Evolutionary conservation across 2,329 filamentous ascomycete species (phyloP), one percentile per base, ranked within the genome.

Genomic region (Chalara sp.): DNA sequence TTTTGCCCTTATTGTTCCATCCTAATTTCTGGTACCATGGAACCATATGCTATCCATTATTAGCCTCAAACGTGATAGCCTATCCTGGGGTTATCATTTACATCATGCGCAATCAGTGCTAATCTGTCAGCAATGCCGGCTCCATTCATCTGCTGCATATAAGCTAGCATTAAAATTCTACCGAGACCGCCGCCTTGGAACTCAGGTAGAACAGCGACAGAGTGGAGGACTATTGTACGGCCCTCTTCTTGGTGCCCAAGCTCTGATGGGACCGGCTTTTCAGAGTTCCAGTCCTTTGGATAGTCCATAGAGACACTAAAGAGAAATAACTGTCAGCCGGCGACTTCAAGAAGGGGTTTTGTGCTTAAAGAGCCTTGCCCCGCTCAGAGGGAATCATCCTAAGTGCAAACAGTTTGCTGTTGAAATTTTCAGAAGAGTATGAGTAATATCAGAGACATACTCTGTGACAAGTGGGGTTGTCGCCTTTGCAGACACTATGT

Each of bases 211-310:
- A 96, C 84, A 13, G 87, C 88, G 5, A 96, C 75, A 0, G 87
- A 92, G 68, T 96, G 91, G 46, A 96, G 71, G 50, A 83, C 88
- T 50, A 96, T 76, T 0, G 88, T 95, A 42, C 81, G 71, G 39
- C 89, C 89, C 12, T 74, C 72, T 52, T 89, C 81, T 59, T 86
- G 80, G 67, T 95, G 88, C 32, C 89, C 89, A 7, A 81, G 63
- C 1, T 67, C 64, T 35, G 76, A 72, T 44, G 69, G 65, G 48
- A 72, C 68, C 48, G 64, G 65, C 50, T 69, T 69, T 46, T 67
- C 63, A 6, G 74, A 72, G 53, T 75, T 72, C 84, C 86, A 92
- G 63, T 86, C 77, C 39, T 72, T 67, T 1, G 89, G 89, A 41
- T 84, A 75, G 28, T 75, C 78, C 88, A 96, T 95, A 56, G 88